Percentiles rank a stretch among this genome's conserved stretches.
Conservation (phyloP, 805 yeast genomes). For the Candida ponderosae region DNA sequence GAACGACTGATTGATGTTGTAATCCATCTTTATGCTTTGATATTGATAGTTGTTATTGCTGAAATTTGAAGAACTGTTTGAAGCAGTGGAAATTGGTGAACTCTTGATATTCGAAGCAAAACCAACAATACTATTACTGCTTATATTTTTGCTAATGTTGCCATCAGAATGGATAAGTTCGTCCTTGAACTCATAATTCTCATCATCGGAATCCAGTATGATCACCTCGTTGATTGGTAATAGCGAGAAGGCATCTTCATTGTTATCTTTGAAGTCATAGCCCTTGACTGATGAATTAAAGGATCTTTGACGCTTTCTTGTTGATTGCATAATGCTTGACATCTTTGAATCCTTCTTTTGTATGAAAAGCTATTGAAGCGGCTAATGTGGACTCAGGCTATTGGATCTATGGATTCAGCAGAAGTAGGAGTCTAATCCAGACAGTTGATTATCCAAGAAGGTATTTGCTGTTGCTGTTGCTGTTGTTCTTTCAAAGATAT, state of each 20-base stretch:
- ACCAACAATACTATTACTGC: too few species aligned
- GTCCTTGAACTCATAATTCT: constrained; percentile 23
- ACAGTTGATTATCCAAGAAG: too few species aligned
- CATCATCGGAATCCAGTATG: constrained; percentile 34
- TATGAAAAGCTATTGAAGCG: too few species aligned
- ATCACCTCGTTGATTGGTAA: constrained; percentile 13
- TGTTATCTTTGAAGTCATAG: neutral
- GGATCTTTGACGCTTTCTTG: neutral
- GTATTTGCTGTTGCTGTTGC: too few species aligned
- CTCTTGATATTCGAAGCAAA: too few species aligned
- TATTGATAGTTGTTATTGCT: neutral
- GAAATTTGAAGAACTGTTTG: constrained; percentile 2
- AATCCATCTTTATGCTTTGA: neutral
- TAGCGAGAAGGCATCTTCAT: neutral
- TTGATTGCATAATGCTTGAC: neutral
- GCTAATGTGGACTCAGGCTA: too few species aligned
- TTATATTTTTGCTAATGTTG: too few species aligned
- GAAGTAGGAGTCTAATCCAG: too few species aligned
- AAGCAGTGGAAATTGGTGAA: too few species aligned
- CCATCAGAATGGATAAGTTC: constrained; percentile 1
- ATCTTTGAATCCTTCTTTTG: too few species aligned
- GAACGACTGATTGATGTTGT: neutral
- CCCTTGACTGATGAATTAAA: neutral
- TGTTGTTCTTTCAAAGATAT: too few species aligned
- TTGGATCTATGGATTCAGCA: too few species aligned